Percentiles rank a stretch among this genome's conserved stretches.
Evolutionary conservation across 2,329 filamentous ascomycete species (phyloP).

Genomic region (Epichloe elymi): DNA sequence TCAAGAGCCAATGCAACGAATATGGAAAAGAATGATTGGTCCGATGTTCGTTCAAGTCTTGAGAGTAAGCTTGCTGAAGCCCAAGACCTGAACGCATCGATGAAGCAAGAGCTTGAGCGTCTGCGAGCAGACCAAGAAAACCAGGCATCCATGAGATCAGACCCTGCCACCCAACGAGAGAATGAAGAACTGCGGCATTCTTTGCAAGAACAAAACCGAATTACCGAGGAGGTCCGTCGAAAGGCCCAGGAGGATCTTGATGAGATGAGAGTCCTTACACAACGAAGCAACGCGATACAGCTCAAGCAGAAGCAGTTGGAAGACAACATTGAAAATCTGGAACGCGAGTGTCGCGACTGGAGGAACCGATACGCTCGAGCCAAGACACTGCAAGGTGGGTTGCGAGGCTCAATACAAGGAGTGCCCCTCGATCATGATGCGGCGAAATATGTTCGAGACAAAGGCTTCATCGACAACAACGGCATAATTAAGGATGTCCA

Average conservation of each 20-base stretch:
- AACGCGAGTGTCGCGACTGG: constrained; percentile 80
- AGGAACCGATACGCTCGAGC: constrained; percentile 76
- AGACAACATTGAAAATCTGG: constrained; percentile 60
- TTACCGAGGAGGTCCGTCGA: constrained; percentile 74
- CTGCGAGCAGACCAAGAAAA: constrained; percentile 42
- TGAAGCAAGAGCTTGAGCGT: constrained; percentile 67
- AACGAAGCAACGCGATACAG: constrained; percentile 64
- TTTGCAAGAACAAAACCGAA: constrained; percentile 60
- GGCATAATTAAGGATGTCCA: constrained; percentile 84
- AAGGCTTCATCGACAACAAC: constrained; percentile 53
- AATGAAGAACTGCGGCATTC: constrained; percentile 56
- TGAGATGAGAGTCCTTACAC: constrained; percentile 80
- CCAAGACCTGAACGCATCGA: constrained; percentile 61
- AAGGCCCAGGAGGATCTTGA: constrained; percentile 73
- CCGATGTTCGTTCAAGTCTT: constrained; percentile 49
- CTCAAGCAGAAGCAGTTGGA: constrained; percentile 73
- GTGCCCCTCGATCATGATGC: constrained; percentile 58
- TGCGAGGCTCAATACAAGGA: constrained; percentile 70
- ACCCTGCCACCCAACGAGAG: constrained; percentile 48
- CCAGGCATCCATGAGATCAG: constrained; percentile 19
- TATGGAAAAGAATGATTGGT: constrained; percentile 58
- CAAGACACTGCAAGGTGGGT: constrained; percentile 73
- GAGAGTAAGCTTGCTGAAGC: constrained; percentile 64
- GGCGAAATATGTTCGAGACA: constrained; percentile 51
- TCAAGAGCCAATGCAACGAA: constrained; percentile 36